These are phyloP conservation scores for Asparagopsis taxiformis DNA, from an alignment of 31 red algal species.

Conservation along the genomic window DNA sequence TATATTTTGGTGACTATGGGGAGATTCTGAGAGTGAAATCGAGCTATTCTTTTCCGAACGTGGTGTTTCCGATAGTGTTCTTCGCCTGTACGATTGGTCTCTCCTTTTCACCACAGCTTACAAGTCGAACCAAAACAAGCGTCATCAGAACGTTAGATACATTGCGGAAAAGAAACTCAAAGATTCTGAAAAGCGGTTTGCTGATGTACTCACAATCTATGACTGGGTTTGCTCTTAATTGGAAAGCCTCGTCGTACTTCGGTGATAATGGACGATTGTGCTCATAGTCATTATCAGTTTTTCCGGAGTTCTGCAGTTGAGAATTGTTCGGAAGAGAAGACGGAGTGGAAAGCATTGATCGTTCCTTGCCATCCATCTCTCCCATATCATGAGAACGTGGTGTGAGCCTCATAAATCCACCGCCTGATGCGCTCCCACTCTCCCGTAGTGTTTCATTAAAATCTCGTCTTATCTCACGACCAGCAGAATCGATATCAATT, in stretches of 20 bases:
- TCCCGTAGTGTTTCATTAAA: not conserved
- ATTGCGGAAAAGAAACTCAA: too few relatives aligned
- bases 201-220: slow-evolving; percentile 1
- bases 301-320: not conserved
- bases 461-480: not conserved
- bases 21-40: slow-evolving; percentile 19
- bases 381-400: not conserved
- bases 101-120: too few relatives aligned
- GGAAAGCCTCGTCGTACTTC: slow-evolving; percentile 76
- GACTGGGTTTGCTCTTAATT: slow-evolving; percentile 27
- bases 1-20: slow-evolving; percentile 41
- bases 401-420: slow-evolving; percentile 5
- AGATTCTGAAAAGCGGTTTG: too few relatives aligned
- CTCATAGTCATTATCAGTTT: slow-evolving; percentile 20
- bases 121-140: too few relatives aligned
- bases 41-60: slow-evolving; percentile 8
- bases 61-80: not conserved
- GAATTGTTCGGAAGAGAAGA: not conserved
- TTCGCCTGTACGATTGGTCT: too few relatives aligned
- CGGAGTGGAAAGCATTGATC: not conserved
- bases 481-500: slow-evolving; percentile 21
- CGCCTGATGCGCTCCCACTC: not conserved
- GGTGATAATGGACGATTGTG: slow-evolving; percentile 55
- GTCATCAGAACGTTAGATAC: too few relatives aligned
- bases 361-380: not conserved